Conservation (phyloP, 352 stramenopile genomes). For the Halophytophthora polymorphica region DNA sequence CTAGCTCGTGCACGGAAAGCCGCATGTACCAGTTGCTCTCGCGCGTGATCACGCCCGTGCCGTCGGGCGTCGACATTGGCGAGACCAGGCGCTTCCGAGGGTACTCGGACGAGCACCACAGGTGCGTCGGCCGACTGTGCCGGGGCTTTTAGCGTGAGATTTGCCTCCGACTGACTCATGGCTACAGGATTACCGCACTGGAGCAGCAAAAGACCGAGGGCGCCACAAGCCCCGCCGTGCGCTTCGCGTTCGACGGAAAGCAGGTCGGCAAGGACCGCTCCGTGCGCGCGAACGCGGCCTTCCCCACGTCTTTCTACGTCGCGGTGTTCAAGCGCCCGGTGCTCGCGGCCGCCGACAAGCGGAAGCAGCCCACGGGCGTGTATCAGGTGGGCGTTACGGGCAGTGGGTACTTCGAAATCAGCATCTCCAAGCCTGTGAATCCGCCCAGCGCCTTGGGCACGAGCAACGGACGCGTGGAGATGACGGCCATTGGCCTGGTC, state of each 20-base stretch:
- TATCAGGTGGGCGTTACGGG: constrained; percentile 49
- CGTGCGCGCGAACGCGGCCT: constrained; percentile 68
- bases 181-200: constrained; percentile 14
- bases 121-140: no score
- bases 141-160: no score
- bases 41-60: constrained; percentile 48
- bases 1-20: constrained; percentile 34
- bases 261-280: constrained; percentile 57
- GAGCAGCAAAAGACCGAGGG: constrained; percentile 5
- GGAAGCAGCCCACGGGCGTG: constrained; percentile 2
- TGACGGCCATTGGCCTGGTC: constrained; percentile 62
- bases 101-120: constrained; percentile 36
- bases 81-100: constrained; percentile 29
- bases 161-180: neutral
- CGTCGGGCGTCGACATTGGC: constrained; percentile 52
- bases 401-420: constrained; percentile 81
- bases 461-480: constrained; percentile 27
- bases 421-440: constrained; percentile 29
- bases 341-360: constrained; percentile 2
- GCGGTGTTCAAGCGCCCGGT: constrained; percentile 40
- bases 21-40: constrained; percentile 65
- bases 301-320: constrained; percentile 49
- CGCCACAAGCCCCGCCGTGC: constrained; percentile 7
- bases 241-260: constrained; percentile 44
- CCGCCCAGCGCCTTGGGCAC: constrained; percentile 5